Evolutionary conservation across 176 grass and related monocot genomes (phyloP).

Genomic region (Tillandsia leiboldiana): DNA sequence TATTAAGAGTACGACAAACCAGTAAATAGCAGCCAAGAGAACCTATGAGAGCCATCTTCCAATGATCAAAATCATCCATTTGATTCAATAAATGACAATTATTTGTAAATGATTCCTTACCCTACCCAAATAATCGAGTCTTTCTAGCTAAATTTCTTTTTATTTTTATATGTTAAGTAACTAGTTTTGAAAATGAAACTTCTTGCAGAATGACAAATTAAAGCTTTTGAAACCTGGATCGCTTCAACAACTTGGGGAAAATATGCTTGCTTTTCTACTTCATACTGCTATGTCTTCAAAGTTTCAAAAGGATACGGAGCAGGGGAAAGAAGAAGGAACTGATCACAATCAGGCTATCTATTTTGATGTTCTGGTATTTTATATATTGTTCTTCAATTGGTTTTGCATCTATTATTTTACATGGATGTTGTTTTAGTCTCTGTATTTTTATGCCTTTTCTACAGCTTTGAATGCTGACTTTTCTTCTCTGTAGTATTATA

Average conservation of each 20-base stretch:
- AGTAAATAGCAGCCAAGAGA: no score
- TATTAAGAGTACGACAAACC: no score
- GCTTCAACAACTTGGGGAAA: conserved; percentile 94
- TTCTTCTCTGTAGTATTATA: background rate
- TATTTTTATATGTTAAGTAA: background rate
- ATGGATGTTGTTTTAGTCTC: background rate
- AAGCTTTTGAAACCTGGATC: conserved; percentile 83
- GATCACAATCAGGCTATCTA: conserved; percentile 50
- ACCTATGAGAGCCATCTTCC: no score
- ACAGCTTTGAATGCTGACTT: background rate
- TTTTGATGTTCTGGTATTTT: conserved; percentile 86
- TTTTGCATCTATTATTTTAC: background rate
- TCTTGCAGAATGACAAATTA: conserved; percentile 91
- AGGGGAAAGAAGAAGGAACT: conserved; percentile 34
- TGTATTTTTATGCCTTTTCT: background rate
- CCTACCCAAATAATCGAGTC: background rate
- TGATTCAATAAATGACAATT: background rate
- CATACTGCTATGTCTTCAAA: conserved; percentile 57
- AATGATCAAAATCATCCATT: no score
- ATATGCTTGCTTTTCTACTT: conserved; percentile 90
- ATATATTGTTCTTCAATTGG: background rate
- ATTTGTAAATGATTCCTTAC: background rate
- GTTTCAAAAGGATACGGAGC: conserved; percentile 45
- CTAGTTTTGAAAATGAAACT: conserved; percentile 4
- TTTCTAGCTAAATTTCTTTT: conserved; percentile 3